A percentile compares a stretch with the other conserved stretches of the same genome.
Evolutionary conservation across 2,329 filamentous ascomycete species (phyloP).

Genomic region (Verticillium isaacii): DNA sequence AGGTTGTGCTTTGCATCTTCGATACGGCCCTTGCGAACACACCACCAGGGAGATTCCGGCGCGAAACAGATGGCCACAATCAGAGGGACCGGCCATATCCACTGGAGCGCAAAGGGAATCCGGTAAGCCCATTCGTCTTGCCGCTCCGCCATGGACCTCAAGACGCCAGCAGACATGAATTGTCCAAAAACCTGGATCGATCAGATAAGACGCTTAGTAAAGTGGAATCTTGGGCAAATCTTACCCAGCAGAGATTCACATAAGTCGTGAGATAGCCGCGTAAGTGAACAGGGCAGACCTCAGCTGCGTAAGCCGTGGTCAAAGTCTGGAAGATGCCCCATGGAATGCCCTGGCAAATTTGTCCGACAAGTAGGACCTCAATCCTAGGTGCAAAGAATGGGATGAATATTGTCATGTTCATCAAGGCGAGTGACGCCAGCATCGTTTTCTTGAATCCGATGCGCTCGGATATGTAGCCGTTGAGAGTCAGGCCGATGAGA

Average conservation of each 20-base stretch:
- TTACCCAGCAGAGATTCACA: slow-evolving; percentile 35
- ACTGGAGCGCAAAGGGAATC: slow-evolving; percentile 45
- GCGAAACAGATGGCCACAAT: slow-evolving; percentile 36
- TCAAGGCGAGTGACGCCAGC: background rate
- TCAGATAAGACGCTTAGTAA: slow-evolving; percentile 26
- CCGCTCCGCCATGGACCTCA: slow-evolving; percentile 31
- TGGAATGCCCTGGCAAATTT: slow-evolving; percentile 41
- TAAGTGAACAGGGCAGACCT: slow-evolving; percentile 38
- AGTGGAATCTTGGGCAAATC: too few relatives aligned
- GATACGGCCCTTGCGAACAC: slow-evolving; percentile 33
- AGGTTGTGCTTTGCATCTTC: slow-evolving; percentile 34
- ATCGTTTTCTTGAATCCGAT: background rate
- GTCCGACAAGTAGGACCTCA: slow-evolving; percentile 31
- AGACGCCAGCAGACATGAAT: slow-evolving; percentile 37
- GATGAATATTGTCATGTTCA: background rate
- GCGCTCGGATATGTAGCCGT: background rate
- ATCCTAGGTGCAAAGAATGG: background rate
- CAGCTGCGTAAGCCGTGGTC: slow-evolving; percentile 42
- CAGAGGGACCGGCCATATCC: slow-evolving; percentile 42
- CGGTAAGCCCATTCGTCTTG: slow-evolving; percentile 37
- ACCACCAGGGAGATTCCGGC: slow-evolving; percentile 47
- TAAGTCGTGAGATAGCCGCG: slow-evolving; percentile 41
- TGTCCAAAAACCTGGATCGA: slow-evolving; percentile 39
- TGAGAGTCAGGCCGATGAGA: background rate
- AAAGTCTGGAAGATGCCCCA: slow-evolving; percentile 43